Evolutionary conservation across 176 grass and related monocot species (phyloP), one percentile per base, ranked within the genome.

Genomic region (Raddia distichophylla): DNA sequence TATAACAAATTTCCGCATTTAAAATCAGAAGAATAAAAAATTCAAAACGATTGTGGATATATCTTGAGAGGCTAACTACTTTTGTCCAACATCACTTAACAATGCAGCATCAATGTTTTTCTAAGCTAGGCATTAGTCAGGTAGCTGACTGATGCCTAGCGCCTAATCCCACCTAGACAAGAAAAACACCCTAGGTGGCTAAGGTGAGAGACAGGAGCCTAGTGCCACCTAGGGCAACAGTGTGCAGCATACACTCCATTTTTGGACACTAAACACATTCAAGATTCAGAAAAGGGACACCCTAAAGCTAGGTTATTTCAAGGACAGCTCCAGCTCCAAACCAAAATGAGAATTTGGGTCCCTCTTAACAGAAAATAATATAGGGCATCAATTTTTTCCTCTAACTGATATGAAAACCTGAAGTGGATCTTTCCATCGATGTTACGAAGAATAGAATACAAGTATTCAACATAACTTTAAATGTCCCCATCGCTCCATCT

Each of bases 1-100:
- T 80, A 78, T 22, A 69, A 61, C 1, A 64, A n/a, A 64, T 58
- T 20, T n/a, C 54, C 17, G 47, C 1, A 51, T 19, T 69, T 45
- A 5, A 42, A 76, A 5, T 45, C 18, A 49, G 4, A 6, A 19
- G 8, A 73, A 73, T n/a, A 47, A 32, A 19, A 74, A 47, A 52
- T 3, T 43, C 40, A 22, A 37, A 37, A 32, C 56, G 42, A 80
- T 7, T 64, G 40, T 56, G 42, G 16, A 60, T 69, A 53, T 69
- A 65, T 45, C 35, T 53, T 40, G 17, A 3, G 60, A 52, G 45
- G 68, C 44, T 27, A 16, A 35, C 33, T 74, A 18, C n/a, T 59
- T 62, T 46, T 60, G 40, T 48, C 53, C 62, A 56, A 55, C 48
- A n/a, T 83, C 70, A 73, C 12, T 73, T 53, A 32, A 57, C 17